Base-by-base conservation (phyloP, 257 asterid genomes). In the Solanum stenotomum region DNA sequence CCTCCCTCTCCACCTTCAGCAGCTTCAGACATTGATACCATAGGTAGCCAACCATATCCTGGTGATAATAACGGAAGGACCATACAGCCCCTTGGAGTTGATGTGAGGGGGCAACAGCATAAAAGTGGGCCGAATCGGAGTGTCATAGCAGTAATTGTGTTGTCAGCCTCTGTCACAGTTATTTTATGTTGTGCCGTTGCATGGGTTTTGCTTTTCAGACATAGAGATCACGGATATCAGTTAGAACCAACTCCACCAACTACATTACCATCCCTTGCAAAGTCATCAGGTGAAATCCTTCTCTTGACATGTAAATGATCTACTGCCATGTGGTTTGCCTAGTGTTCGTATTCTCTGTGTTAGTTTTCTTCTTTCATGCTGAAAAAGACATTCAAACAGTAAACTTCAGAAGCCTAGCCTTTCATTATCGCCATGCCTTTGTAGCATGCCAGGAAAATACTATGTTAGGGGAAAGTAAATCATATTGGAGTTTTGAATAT, bases 1-100 rank as follows among this genome's bases (percentile, higher is more conserved):
- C 99, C 99, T 20, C 94, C 95, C 9, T 92, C 99, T 88, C 98
- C 98, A 23, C 98, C 98, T 89, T 92, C 94, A 88, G 96, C 98
- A 88, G 90, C 94, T 68, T 93, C 96, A 33, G 88, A 94, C 89
- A 84, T 90, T 88, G 92, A 94, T 87, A 91, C 92, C 90, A 88
- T 92, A 72, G 84, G 93, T 59, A 92, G 94, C 75, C 93, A 92
- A 63, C 98, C 98, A 5, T 96, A 96, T 88, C 93, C 98, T 65
- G 95, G 95, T 59, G 94, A 87, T 74, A 93, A 93, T 87, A 94
- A 93, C 52, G 94, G 92, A 79, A 93, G 92, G 91, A 87, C 94
- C 49, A 74, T 90, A 37, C 92, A 96, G 91, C 99, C 99, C 59
- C 92, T 95, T 38, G 98, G 99, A 84, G 98, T 96, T 85, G 99